Percentiles rank a stretch among this genome's conserved stretches.
These are phyloP conservation scores for Daucus carota DNA, from an alignment of 129 eudicot species.

Conservation along the genomic window DH1_v3.0 NC_030387.2:33446001-33446500, in stretches of 20 bases:
- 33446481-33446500: not conserved
- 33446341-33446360: not conserved
- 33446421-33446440: not conserved
- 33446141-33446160: constrained; percentile 74
- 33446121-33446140: constrained; percentile 54
- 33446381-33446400: not conserved
- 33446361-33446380: not conserved
- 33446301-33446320: not conserved
- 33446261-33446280: not conserved
- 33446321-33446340: not conserved
- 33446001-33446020: not conserved
- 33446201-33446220: constrained; percentile 40
- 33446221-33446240: not conserved
- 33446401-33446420: not conserved
- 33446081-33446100: constrained; percentile 72
- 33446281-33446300: not conserved
- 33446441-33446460: not conserved
- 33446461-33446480: not conserved
- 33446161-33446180: constrained; percentile 59
- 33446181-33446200: constrained; percentile 29
- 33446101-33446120: constrained; percentile 52
- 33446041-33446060: constrained; percentile 76
- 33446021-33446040: too few relatives aligned
- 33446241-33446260: not conserved
- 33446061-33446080: constrained; percentile 70